Base-by-base conservation (phyloP, 441 rosid species). In the Daphne laureola region DNA sequence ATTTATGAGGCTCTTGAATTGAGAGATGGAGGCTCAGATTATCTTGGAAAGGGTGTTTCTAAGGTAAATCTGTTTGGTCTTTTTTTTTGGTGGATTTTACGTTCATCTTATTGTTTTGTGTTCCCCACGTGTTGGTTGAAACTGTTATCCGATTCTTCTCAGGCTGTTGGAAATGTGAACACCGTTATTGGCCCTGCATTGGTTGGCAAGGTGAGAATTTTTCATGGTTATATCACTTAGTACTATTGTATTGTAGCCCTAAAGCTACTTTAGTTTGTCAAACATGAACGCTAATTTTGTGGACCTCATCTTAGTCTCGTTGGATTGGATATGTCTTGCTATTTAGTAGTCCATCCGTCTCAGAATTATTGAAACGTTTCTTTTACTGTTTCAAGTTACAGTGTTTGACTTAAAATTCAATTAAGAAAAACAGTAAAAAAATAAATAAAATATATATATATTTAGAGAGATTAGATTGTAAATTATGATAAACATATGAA, bases 151-250 rank as follows among this genome's bases (percentile, higher is more conserved):
- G 55, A 16, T 35, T 31, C 6, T 17, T 50, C 9, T 61, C 21
- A 90, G 98, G 99, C 99, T 70, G 99, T 93, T 58, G 70, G 54
- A 27, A 93, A 93, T 66, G 99, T 93, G 2, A 90, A 93, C 75
- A 5, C 58, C 0, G 80, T 85, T 49, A 90, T 93, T 14, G 97
- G 93, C 49, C 99, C 99, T 5, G 97, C 99, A 7, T 71, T 90
- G 78, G 48, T 85, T 43, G 99, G 99, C 61, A 93, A 87, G 96
- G 97, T 87, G 41, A 12, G 71, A 55, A 23, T 6, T 38, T 21
- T 1, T 4, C 12, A 38, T 31, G 17, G 13, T 50, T 26, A 43
- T 14, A 2, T 5, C 15, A 14, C 5, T 43, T 14, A 11, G 15
- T 55, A n/a, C n/a, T n/a, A 14, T 55, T 31, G 9, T 31, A 31